Conservation (phyloP, 2,329 filamentous ascomycete genomes). For the Endoconidiophora polonica region DNA sequence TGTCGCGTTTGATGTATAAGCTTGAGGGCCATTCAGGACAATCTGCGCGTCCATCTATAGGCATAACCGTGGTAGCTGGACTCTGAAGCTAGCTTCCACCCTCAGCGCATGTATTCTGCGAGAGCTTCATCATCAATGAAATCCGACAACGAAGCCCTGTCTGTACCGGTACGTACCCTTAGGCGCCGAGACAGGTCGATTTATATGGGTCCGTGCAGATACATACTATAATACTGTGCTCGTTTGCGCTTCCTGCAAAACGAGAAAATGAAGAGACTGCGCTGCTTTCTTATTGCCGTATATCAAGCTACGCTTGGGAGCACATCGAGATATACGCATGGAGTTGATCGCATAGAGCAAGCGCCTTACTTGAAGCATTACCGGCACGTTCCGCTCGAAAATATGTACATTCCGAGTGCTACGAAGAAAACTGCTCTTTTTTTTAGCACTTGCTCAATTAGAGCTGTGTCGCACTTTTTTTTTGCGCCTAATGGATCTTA, state of each 20-base stretch:
- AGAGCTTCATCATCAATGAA: too few species aligned
- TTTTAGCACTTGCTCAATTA: not conserved
- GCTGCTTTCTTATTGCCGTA: not conserved
- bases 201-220: not conserved
- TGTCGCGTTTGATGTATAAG: too few species aligned
- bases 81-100: too few species aligned
- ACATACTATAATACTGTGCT: not conserved
- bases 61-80: too few species aligned
- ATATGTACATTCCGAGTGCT: too few species aligned
- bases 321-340: not conserved
- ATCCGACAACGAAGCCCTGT: too few species aligned
- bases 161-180: too few species aligned
- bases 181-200: too few species aligned
- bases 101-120: too few species aligned
- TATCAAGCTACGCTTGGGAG: not conserved
- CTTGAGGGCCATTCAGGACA: too few species aligned
- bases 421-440: not conserved
- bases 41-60: too few species aligned
- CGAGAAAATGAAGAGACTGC: slow-evolving; percentile 1
- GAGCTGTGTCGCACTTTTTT: slow-evolving; percentile 13
- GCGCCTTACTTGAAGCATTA: not conserved
- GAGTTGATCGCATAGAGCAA: slow-evolving; percentile 6
- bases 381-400: too few species aligned
- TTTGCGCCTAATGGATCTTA: slow-evolving; percentile 13
- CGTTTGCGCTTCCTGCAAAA: slow-evolving; percentile 3